Evolutionary conservation across 768 basidiomycete genomes (phyloP).

Genomic region (Erythrobasidium yunnanense): DNA sequence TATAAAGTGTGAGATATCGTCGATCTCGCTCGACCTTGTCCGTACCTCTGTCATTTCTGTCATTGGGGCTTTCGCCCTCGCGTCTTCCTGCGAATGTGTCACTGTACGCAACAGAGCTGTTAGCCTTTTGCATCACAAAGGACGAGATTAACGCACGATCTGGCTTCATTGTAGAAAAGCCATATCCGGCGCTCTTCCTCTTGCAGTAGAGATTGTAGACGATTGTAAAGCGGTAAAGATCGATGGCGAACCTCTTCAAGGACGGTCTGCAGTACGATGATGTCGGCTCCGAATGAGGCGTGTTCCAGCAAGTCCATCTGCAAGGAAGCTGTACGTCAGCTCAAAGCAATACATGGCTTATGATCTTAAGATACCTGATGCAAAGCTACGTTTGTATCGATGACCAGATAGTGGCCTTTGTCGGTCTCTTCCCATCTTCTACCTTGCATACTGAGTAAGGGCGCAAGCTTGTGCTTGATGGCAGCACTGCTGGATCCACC

Average conservation of each 20-base stretch:
- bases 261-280: slow-evolving; percentile 88
- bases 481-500: not conserved
- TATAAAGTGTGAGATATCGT: slow-evolving; percentile 6
- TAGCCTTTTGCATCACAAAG: slow-evolving; percentile 26
- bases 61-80: slow-evolving; percentile 72
- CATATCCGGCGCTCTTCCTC: slow-evolving; percentile 51
- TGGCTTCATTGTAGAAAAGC: slow-evolving; percentile 48
- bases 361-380: slow-evolving; percentile 53
- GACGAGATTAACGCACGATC: slow-evolving; percentile 6
- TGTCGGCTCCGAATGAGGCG: slow-evolving; percentile 58
- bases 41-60: slow-evolving; percentile 82
- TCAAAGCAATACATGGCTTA: not conserved
- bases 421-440: slow-evolving; percentile 29
- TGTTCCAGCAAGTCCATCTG: slow-evolving; percentile 93
- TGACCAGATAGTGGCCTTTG: slow-evolving; percentile 60
- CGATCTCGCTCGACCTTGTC: not conserved
- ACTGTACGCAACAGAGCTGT: slow-evolving; percentile 21
- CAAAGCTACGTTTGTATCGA: slow-evolving; percentile 91
- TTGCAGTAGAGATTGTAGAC: slow-evolving; percentile 70
- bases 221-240: slow-evolving; percentile 81
- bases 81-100: slow-evolving; percentile 62
- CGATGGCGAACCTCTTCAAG: slow-evolving; percentile 93
- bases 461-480: slow-evolving; percentile 30
- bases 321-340: slow-evolving; percentile 25
- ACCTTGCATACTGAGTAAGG: slow-evolving; percentile 54